Base-by-base conservation (phyloP, 2,329 filamentous ascomycete species). In the Diaporthe caulivora region DNA sequence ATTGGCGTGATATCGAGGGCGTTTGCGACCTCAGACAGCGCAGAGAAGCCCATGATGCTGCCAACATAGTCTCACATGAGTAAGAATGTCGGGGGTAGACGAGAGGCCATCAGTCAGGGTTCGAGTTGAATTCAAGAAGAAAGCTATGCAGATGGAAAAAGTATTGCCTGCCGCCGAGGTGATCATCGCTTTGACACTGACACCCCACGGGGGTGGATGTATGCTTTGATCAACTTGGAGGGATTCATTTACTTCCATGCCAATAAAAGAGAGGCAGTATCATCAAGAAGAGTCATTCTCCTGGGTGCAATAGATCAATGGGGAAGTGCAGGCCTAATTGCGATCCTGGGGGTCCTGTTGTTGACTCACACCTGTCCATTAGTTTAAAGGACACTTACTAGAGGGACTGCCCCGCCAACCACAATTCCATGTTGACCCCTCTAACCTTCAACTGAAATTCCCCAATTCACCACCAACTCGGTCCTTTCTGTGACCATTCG, bases 31-130 rank as follows among this genome's bases (percentile, higher is more conserved):
- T 83, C 76, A 85, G 79, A 80, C 87, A 90, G 80, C 83, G 83
- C 78, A 86, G 85, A 80, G 86, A 89, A 76, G 88, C 83, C 87
- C 87, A 89, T 84, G 85, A 85, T 80, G 84, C 82, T 77, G 80
- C 78, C 73, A 82, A 80, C 83, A 84, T 84, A 73, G 62, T 80
- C 70, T 44, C 65, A 53, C 72, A 75, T 74, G 42, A 62, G 68
- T 44, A 54, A 42, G 40, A 37, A 72, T 44, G 29, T 60, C 58
- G 71, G 44, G 60, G 10, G 26, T 37, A 21, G 26, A 54, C 53
- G 21, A 24, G 44, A 26, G 26, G 15, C 31, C n/a, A 17, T 18
- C 55, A 49, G 68, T 34, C 42, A 40, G 37, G 51, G 5, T 11
- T 62, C 68, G 17, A 11, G 42, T 13, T 62, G 31, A 53, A 40